A percentile compares a stretch with the other conserved stretches of the same genome.
These are phyloP conservation scores for Ceratobasidium papillatum DNA, from an alignment of 1,284 basidiomycete genomes.

Conservation along the genomic window DNA sequence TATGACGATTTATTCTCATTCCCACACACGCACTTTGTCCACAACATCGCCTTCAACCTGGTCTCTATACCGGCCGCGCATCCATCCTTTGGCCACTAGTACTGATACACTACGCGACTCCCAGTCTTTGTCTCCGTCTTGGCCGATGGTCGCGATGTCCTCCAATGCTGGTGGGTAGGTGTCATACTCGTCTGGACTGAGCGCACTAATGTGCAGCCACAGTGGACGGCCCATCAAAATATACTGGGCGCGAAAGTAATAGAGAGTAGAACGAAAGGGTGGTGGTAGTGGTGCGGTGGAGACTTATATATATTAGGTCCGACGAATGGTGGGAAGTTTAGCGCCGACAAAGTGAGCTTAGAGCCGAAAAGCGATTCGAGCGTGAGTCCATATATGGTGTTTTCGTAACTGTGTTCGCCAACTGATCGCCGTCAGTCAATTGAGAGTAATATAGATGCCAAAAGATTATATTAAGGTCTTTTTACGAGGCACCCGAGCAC, in stretches of 20 bases:
- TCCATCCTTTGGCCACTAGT: slow-evolving; percentile 43
- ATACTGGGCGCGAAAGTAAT: background rate
- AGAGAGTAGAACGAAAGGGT: background rate
- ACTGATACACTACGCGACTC: slow-evolving; percentile 37
- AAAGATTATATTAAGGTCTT: background rate
- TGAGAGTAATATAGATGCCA: background rate
- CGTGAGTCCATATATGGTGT: background rate
- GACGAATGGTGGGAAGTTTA: background rate
- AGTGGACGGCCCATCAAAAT: slow-evolving; percentile 42
- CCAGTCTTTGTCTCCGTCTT: slow-evolving; percentile 39
- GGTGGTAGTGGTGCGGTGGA: background rate
- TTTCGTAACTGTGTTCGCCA: background rate
- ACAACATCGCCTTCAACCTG: slow-evolving; percentile 44
- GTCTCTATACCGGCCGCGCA: slow-evolving; percentile 43
- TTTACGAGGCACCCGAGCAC: background rate
- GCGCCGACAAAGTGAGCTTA: slow-evolving; percentile 5
- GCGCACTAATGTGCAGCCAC: slow-evolving; percentile 44
- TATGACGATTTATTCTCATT: background rate
- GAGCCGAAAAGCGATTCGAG: slow-evolving; percentile 10
- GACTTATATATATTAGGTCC: background rate
- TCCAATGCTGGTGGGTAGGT: slow-evolving; percentile 42
- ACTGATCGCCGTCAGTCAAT: background rate
- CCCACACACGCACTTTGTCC: slow-evolving; percentile 41
- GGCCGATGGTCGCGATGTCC: slow-evolving; percentile 40
- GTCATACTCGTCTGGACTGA: slow-evolving; percentile 42